These are phyloP conservation scores for Rostrohypoxylon terebratum DNA, from an alignment of 495 filamentous ascomycete species.

Conservation along the genomic window DNA sequence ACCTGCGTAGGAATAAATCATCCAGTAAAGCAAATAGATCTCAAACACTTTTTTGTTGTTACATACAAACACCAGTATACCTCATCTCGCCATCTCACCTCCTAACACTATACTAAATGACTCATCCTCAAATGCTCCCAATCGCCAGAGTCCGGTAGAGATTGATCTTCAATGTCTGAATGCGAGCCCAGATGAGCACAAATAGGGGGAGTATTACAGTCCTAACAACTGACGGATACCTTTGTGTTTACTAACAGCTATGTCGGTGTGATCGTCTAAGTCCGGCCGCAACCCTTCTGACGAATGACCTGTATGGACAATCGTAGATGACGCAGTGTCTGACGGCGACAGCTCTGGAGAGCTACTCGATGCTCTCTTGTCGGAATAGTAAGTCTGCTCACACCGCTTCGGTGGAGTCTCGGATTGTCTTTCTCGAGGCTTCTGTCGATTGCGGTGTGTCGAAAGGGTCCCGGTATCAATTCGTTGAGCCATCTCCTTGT, in stretches of 20 bases:
- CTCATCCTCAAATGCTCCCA: no score
- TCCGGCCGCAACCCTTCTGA: constrained; percentile 2
- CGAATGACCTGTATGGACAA: constrained; percentile 49
- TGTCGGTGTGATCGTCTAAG: neutral
- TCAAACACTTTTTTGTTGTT: neutral
- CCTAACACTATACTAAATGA: no score
- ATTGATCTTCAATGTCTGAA: no score
- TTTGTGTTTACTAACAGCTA: neutral
- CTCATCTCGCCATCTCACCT: no score
- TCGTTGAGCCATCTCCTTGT: neutral
- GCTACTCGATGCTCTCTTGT: neutral
- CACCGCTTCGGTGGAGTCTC: neutral
- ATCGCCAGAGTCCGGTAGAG: no score
- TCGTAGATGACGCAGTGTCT: constrained; percentile 28
- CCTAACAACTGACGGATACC: constrained; percentile 1
- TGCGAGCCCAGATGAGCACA: no score
- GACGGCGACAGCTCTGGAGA: neutral
- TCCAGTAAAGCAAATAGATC: no score
- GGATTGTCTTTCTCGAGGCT: neutral
- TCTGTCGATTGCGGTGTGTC: neutral
- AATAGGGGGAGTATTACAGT: neutral
- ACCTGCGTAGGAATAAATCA: no score
- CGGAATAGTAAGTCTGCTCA: neutral
- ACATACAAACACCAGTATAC: neutral
- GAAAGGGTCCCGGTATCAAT: neutral